Evolutionary conservation across 176 grass and related monocot genomes (phyloP).

Genomic region (Eragrostis nindensis): DNA sequence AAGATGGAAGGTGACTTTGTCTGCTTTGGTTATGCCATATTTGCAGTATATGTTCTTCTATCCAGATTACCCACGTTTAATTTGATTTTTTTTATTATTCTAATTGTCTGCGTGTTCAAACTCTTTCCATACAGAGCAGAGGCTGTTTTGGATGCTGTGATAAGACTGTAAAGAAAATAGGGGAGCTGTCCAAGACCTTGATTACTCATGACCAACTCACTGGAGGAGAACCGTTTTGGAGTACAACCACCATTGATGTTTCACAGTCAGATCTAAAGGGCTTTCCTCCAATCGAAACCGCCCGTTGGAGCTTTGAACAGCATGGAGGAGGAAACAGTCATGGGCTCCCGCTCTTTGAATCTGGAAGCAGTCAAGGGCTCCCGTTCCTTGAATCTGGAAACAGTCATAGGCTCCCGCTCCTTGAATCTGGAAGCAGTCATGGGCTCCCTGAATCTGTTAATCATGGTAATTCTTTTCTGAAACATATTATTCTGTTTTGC

Average conservation of each 20-base stretch:
- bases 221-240: conserved; percentile 44
- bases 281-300: not conserved
- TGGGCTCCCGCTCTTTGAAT: not conserved
- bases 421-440: conserved; percentile 11
- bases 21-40: not conserved
- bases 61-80: not conserved
- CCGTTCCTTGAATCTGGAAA: not conserved
- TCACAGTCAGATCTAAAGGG: conserved; percentile 43
- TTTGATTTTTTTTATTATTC: not conserved
- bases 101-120: conserved; percentile 50
- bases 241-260: conserved; percentile 61
- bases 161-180: conserved; percentile 32
- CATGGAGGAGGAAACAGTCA: conserved; percentile 43
- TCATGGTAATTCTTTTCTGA: conserved; percentile 44
- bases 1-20: not conserved
- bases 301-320: conserved; percentile 28
- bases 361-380: not conserved
- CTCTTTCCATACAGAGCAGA: conserved; percentile 69
- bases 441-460: conserved; percentile 17
- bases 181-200: conserved; percentile 38
- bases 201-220: conserved; percentile 37
- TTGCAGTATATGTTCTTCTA: not conserved
- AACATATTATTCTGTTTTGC: not conserved
- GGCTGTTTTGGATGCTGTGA: conserved; percentile 72
- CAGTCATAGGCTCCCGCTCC: not conserved